These are phyloP conservation scores for Fusarium proliferatum DNA, from an alignment of 2,329 filamentous ascomycete genomes.

Conservation along the genomic window DNA sequence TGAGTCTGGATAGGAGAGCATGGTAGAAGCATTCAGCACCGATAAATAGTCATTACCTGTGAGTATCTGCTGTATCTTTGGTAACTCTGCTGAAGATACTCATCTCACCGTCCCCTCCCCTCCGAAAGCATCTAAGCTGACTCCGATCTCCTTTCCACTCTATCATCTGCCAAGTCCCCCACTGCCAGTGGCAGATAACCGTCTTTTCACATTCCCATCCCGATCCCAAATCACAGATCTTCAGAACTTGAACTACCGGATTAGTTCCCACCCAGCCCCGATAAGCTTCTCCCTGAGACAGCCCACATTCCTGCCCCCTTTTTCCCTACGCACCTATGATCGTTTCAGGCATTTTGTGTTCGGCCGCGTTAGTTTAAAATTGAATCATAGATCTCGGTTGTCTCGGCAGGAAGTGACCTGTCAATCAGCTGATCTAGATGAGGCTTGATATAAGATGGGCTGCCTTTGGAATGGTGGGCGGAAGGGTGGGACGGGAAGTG, in stretches of 20 bases:
- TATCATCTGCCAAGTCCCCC: not conserved
- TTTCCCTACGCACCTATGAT: not conserved
- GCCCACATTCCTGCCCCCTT: conserved; percentile 14
- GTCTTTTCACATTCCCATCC: not conserved
- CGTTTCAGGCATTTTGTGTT: not conserved
- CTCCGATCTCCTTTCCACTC: too few relatives aligned
- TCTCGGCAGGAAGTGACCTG: not conserved
- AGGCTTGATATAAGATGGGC: not conserved
- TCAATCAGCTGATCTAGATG: not conserved
- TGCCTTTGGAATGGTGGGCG: not conserved
- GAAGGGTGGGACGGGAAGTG: not conserved
- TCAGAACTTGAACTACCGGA: not conserved
- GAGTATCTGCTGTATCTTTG: not conserved
- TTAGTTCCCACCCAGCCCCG: not conserved
- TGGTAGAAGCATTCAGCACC: not conserved
- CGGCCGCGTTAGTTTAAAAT: not conserved
- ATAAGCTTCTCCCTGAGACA: not conserved
- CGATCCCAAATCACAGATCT: not conserved
- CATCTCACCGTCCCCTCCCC: not conserved
- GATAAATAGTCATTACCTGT: fast-evolving
- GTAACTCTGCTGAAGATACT: not conserved
- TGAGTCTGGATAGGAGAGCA: not conserved
- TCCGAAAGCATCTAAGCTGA: not conserved
- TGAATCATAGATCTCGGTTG: not conserved
- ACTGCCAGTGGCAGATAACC: not conserved